A percentile compares a stretch with the other conserved stretches of the same genome.
These are phyloP conservation scores for Chara braunii DNA, from an alignment of 139 green algal species.

Conservation along the genomic window DNA sequence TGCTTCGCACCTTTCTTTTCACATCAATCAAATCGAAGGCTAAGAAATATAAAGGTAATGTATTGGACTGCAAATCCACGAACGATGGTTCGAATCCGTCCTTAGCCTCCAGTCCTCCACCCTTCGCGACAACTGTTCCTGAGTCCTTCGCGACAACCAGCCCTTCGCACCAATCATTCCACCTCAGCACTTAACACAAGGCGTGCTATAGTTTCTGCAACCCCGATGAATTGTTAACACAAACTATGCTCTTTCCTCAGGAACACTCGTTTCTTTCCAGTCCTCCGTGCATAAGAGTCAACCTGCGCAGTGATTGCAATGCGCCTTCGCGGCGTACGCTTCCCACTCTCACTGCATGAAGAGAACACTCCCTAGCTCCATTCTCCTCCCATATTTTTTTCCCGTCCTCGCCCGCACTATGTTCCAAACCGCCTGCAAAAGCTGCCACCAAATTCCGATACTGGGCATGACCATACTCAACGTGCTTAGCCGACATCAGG, in stretches of 20 bases:
- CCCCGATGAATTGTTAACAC: too few species aligned
- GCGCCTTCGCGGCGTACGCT: background rate
- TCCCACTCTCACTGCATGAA: background rate
- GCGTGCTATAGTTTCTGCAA: background rate
- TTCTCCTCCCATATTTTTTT: too few species aligned
- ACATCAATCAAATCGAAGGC: too few species aligned
- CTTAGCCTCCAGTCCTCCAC: too few species aligned
- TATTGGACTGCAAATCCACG: background rate
- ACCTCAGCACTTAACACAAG: background rate
- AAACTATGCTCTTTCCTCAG: background rate
- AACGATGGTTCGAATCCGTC: background rate
- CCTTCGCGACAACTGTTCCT: background rate
- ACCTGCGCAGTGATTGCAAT: background rate
- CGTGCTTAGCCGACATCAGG: too few species aligned
- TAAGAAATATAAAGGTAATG: too few species aligned
- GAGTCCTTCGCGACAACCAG: background rate
- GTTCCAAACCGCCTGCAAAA: background rate
- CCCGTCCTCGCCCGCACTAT: too few species aligned
- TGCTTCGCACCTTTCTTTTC: too few species aligned
- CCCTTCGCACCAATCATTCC: background rate
- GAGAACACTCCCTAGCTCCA: too few species aligned
- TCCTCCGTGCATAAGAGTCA: background rate
- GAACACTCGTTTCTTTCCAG: background rate
- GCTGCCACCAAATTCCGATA: background rate
- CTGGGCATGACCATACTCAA: background rate